phyloP scores from a whole-genome alignment of 306 rosid genomes.

The Trichosanthes cucumerina region DNA sequence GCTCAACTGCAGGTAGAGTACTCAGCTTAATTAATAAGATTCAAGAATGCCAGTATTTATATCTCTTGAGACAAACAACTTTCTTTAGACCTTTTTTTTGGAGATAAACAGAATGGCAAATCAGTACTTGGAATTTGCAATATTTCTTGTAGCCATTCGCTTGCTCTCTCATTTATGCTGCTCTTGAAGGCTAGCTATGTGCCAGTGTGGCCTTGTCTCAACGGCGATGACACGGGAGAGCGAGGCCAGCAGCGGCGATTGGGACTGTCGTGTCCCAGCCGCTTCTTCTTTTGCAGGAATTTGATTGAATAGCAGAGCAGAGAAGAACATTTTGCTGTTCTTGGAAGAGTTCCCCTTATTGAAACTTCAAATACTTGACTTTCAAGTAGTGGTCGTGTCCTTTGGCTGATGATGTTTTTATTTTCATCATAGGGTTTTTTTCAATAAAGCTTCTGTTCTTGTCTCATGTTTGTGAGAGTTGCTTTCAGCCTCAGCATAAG shows the following conservation, averaged over 20 bases:
- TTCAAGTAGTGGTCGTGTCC: not conserved
- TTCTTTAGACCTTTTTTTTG: not conserved
- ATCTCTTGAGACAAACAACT: not conserved
- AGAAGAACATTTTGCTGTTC: not conserved
- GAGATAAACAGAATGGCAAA: not conserved
- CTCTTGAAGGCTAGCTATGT: not conserved
- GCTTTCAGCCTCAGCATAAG: not conserved
- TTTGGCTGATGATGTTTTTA: not conserved
- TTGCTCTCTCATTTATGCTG: not conserved
- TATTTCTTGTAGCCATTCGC: not conserved
- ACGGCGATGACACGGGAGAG: not conserved
- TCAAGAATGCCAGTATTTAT: not conserved
- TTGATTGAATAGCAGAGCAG: not conserved
- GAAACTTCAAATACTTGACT: not conserved
- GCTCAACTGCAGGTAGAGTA: not conserved
- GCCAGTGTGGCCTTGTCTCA: not conserved
- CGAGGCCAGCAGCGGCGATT: not conserved
- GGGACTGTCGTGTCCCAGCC: not conserved
- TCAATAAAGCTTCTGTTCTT: not conserved
- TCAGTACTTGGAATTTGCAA: not conserved
- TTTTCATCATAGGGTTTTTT: not conserved
- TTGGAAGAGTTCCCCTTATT: constrained; percentile 7
- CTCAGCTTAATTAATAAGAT: not conserved
- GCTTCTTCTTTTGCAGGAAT: not conserved
- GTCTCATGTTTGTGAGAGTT: not conserved